Evolutionary conservation across 2,329 filamentous ascomycete species (phyloP), one percentile per base, ranked within the genome.

Genomic region (Curvularia verruculosa): DNA sequence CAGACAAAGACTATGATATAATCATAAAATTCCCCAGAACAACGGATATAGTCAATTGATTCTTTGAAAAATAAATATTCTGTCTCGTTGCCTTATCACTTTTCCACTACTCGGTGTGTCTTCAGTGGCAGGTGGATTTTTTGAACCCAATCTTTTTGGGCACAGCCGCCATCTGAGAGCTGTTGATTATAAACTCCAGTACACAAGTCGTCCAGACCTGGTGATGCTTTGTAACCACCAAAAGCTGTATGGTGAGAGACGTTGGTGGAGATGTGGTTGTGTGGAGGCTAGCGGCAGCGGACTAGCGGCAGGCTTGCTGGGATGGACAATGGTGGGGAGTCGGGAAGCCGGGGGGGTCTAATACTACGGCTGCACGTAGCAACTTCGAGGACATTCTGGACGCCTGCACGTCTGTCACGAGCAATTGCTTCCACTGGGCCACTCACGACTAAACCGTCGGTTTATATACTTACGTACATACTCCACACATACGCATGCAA

Each of bases 351-450:
- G 62, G 62, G 52, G 49, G n/a, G n/a, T n/a, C n/a, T n/a, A n/a
- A n/a, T n/a, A n/a, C 44, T 45, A 28, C 28, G 10, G 28, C 28
- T 2, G 5, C 28, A 12, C 28, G 28, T 29, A 15, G 51, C 53
- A 64, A 44, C 29, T 66, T 62, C 61, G 59, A 62, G 61, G 58
- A 48, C 55, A 49, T 65, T 65, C 63, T 63, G 55, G 58, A 57
- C 48, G 48, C 55, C 55, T 56, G 48, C 54, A 52, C 37, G 37
- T 45, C n/a, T 44, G 49, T 46, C 40, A 41, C 39, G 21, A 13
- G 31, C 44, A 26, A 36, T 43, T 31, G 24, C 41, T 28, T 28
- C 39, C 39, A 41, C 23, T 41, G 39, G 21, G 8, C 28, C 10
- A 10, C 9, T 12, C 9, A 29, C 28, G 28, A 12, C 10, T 7